Evolutionary conservation across 768 basidiomycete species (phyloP).

Genomic region (Kwoniella dejecticola): DNA sequence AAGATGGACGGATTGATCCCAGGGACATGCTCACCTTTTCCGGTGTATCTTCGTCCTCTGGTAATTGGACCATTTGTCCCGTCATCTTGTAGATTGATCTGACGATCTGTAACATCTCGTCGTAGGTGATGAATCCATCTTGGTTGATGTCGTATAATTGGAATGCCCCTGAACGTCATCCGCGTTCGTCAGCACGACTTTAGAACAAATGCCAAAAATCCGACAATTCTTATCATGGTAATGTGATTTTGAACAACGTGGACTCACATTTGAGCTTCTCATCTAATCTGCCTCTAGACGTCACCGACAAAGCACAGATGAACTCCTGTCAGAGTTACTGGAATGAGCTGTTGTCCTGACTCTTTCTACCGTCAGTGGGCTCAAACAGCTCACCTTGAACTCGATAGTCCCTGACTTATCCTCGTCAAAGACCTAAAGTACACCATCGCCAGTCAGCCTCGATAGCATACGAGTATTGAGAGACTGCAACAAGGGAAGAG

Average conservation of each 20-base stretch:
- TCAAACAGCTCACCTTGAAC: conserved; percentile 78
- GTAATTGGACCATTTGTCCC: conserved; percentile 97
- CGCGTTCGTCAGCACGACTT: conserved; percentile 3
- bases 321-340: conserved; percentile 59
- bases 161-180: conserved; percentile 99
- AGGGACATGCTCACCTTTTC: conserved; percentile 85
- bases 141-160: conserved; percentile 98
- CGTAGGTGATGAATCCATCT: conserved; percentile 95
- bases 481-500: no score
- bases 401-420: conserved; percentile 72
- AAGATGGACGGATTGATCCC: no score
- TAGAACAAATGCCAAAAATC: background rate
- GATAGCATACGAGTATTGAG: no score
- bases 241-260: background rate
- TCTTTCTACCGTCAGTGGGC: no score
- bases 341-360: background rate
- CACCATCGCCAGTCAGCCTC: no score
- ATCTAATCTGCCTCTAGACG: conserved; percentile 86
- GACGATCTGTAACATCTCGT: conserved; percentile 99
- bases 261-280: conserved; percentile 95
- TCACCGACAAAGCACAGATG: conserved; percentile 95
- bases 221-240: no score
- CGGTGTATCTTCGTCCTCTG: conserved; percentile 98
- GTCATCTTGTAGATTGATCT: conserved; percentile 99
- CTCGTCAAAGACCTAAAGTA: conserved; percentile 54